phyloP scores from a whole-genome alignment of 768 basidiomycete genomes.

The Agaricus bisporus region DNA sequence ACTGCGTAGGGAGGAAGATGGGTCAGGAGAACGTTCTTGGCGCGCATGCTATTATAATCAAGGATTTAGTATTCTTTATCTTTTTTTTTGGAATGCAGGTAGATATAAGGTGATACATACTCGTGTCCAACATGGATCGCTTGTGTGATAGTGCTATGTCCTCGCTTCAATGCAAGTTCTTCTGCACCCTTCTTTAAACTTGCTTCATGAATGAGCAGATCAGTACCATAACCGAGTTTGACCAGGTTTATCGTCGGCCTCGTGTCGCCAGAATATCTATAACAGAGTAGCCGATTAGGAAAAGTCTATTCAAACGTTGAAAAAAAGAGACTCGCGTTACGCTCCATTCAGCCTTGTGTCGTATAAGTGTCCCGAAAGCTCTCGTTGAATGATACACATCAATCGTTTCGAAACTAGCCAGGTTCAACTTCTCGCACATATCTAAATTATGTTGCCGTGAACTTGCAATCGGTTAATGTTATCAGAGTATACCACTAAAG shows the following conservation, averaged over 20 bases:
- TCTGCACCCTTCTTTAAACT: slow-evolving; percentile 83
- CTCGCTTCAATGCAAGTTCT: slow-evolving; percentile 21
- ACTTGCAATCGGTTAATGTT: slow-evolving; percentile 21
- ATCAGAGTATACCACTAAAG: not conserved
- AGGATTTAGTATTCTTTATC: not conserved
- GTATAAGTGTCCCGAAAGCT: slow-evolving; percentile 69
- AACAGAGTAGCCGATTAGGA: slow-evolving; percentile 28
- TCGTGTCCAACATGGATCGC: not conserved
- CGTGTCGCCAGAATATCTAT: slow-evolving; percentile 90
- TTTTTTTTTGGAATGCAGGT: not conserved
- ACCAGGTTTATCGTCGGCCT: slow-evolving; percentile 66
- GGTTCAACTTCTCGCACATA: slow-evolving; percentile 47
- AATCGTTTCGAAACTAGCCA: slow-evolving; percentile 59
- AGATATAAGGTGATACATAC: not conserved
- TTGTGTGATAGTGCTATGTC: not conserved
- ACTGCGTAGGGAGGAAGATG: slow-evolving; percentile 71
- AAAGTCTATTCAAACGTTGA: not conserved
- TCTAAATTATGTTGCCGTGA: slow-evolving; percentile 32
- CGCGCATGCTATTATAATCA: slow-evolving; percentile 67
- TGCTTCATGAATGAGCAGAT: slow-evolving; percentile 89
- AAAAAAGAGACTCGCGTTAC: slow-evolving; percentile 46
- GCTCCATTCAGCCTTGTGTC: slow-evolving; percentile 70
- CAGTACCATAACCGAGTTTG: slow-evolving; percentile 56
- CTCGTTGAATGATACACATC: slow-evolving; percentile 67
- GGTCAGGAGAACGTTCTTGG: slow-evolving; percentile 80